Percentiles rank a stretch among this genome's conserved stretches.
Conservation (phyloP, 768 basidiomycete genomes). For the Boletus barrowsii region DNA sequence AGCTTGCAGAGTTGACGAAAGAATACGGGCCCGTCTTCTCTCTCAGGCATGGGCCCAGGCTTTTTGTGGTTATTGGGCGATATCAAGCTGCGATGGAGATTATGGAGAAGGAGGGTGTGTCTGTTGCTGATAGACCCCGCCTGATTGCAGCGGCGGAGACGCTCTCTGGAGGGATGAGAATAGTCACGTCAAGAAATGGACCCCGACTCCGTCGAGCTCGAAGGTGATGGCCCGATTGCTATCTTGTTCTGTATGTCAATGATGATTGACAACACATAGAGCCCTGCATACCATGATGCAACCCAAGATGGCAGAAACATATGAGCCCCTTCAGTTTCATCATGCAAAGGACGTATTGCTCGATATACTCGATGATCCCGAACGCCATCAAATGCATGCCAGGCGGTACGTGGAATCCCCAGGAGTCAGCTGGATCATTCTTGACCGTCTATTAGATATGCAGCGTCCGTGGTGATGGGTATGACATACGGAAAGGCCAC, state of each 20-base stretch:
- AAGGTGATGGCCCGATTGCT: neutral
- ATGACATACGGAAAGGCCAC: conserved; percentile 41
- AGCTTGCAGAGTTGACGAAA: conserved; percentile 6
- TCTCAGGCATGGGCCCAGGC: neutral
- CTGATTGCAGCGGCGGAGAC: conserved; percentile 4
- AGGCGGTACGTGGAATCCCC: neutral
- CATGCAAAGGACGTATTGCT: conserved; percentile 5
- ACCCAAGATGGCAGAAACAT: neutral
- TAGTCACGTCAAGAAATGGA: conserved; percentile 1
- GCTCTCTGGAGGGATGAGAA: conserved; percentile 4
- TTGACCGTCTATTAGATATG: conserved; percentile 26
- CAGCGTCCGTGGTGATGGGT: conserved; percentile 37
- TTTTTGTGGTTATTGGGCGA: conserved; percentile 6
- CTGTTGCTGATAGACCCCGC: conserved; percentile 2
- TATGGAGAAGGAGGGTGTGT: conserved; percentile 11
- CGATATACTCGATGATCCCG: conserved; percentile 4
- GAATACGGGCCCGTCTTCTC: conserved; percentile 6
- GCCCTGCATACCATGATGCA: conserved; percentile 3
- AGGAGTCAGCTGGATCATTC: neutral
- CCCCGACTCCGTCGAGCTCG: neutral
- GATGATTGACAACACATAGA: neutral
- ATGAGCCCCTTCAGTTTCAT: conserved; percentile 3
- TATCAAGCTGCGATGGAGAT: conserved; percentile 11
- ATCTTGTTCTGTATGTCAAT: neutral
- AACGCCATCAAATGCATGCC: conserved; percentile 4